Evolutionary conservation across 257 asterid species (phyloP).

Genomic region (Fraxinus excelsior): DNA sequence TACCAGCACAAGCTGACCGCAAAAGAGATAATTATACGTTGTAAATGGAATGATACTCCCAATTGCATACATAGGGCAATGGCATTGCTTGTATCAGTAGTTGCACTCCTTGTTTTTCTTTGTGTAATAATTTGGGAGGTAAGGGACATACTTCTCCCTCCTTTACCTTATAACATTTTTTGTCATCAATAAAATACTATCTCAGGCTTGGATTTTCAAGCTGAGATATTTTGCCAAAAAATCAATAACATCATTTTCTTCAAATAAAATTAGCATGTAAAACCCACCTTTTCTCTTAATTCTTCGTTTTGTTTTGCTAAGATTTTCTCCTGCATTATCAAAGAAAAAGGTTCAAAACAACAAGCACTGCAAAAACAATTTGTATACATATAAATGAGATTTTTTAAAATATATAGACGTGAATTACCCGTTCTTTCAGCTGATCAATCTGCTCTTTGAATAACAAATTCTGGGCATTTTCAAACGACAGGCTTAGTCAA

Average conservation of each 20-base stretch:
- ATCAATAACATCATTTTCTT: background rate
- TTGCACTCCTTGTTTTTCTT: too few relatives aligned
- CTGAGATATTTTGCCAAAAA: background rate
- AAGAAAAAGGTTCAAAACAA: background rate
- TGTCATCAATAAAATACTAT: too few relatives aligned
- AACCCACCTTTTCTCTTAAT: constrained; percentile 46
- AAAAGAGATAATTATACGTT: too few relatives aligned
- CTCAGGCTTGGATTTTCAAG: too few relatives aligned
- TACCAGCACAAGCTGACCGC: too few relatives aligned
- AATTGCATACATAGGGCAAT: too few relatives aligned
- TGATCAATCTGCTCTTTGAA: constrained; percentile 40
- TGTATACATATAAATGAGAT: background rate
- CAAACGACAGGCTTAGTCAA: background rate
- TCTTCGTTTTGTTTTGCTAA: constrained; percentile 43
- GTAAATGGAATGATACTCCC: too few relatives aligned
- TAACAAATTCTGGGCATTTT: constrained; percentile 32
- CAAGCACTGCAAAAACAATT: background rate
- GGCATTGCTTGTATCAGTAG: too few relatives aligned
- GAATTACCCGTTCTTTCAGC: constrained; percentile 48
- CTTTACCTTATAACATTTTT: too few relatives aligned
- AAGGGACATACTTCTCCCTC: too few relatives aligned
- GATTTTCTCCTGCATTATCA: constrained; percentile 41
- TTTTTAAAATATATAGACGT: background rate
- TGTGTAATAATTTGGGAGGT: too few relatives aligned
- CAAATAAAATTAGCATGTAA: background rate